Base-by-base conservation (phyloP, 169 alveolate genomes). In the Theileria annulata region DNA sequence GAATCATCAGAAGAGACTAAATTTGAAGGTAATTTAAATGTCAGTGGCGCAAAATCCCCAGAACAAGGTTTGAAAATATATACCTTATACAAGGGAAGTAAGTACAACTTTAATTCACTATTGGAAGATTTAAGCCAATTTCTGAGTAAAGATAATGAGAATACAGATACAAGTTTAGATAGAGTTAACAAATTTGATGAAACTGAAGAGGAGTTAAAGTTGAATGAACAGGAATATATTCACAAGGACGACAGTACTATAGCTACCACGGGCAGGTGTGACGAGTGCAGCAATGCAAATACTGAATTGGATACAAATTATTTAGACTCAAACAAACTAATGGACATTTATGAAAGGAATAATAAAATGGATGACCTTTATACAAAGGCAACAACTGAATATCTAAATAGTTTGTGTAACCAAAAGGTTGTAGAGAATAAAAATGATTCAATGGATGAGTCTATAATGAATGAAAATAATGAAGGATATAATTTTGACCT, bases 291-390 rank as follows among this genome's bases (percentile, higher is more conserved):
- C 21, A 21, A 54, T 54, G 63, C 3, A 21, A 54, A 12, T 54
- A 54, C 63, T 5, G 63, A 21, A 54, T 3, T 54, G 63, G 63
- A 54, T 35, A 35, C 47, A 35, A 35, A 35, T n/a, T 54, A 54
- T 21, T 12, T 54, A 21, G 63, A 54, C 4, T 3, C 63, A 21
- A 12, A 21, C 3, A 54, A 12, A 21, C 63, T 54, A 17, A 54
- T 54, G 63, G 63, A 54, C 21, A 54, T n/a, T 17, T 54, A 54
- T 21, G 27, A 54, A 17, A 21, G 21, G 30, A 54, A 21, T 21
- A 54, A 54, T 54, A 21, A 54, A 54, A 54, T 54, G 63, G 63
- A 54, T 17, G 63, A 54, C 63, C 30, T n/a, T 3, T 54, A 54
- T 21, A 54, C 27, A 21, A 54, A 21, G 21, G 4, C 21, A 54